These are phyloP conservation scores for Baorangia bicolor DNA, from an alignment of 768 basidiomycete genomes.

Conservation along the genomic window DNA sequence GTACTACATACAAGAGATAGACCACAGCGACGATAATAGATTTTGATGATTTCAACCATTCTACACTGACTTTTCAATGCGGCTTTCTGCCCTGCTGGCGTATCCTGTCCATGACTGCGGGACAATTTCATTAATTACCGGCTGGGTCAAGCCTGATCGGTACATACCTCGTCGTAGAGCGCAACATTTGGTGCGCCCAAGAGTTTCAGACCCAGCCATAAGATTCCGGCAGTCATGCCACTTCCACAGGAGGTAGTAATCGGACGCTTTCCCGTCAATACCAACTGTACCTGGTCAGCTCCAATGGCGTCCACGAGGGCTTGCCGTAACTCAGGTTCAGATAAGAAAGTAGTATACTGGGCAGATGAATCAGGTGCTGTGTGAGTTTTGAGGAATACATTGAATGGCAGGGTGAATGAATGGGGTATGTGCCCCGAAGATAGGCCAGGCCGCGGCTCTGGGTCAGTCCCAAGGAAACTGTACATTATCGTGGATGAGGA, in stretches of 20 bases:
- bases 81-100: constrained; percentile 71
- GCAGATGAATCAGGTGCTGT: constrained; percentile 33
- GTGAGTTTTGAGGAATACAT: constrained; percentile 56
- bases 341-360: constrained; percentile 59
- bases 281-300: constrained; percentile 46
- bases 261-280: constrained; percentile 57
- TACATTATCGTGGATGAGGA: constrained; percentile 8
- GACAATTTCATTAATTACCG: constrained; percentile 16
- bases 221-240: constrained; percentile 95
- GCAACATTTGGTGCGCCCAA: constrained; percentile 59
- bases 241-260: constrained; percentile 87
- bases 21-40: constrained; percentile 4
- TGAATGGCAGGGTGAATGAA: constrained; percentile 85
- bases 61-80: constrained; percentile 53
- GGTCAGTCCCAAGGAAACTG: constrained; percentile 78
- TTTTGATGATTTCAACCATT: constrained; percentile 3
- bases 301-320: constrained; percentile 69
- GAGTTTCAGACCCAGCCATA: constrained; percentile 89
- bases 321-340: constrained; percentile 54
- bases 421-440: constrained; percentile 92
- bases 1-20: constrained; percentile 7
- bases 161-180: constrained; percentile 91
- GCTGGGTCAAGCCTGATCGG: constrained; percentile 6
- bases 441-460: constrained; percentile 87
- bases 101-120: constrained; percentile 96